A percentile compares a stretch with the other conserved stretches of the same genome.
These are phyloP conservation scores for Geosmithia morbida DNA, from an alignment of 2,329 filamentous ascomycete species.

Conservation along the genomic window DNA sequence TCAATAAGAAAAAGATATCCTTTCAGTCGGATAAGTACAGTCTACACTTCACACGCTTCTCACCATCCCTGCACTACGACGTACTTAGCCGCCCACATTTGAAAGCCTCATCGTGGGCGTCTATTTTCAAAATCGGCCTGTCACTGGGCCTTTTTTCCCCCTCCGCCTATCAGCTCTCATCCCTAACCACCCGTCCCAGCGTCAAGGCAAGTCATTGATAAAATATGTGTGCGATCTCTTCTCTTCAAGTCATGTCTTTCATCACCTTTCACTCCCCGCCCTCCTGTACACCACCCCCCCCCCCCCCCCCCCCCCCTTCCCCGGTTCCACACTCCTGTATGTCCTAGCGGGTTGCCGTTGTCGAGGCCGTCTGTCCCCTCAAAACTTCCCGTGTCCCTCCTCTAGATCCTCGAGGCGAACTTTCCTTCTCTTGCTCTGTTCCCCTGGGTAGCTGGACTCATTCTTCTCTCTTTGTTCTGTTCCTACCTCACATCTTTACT, in stretches of 20 bases:
- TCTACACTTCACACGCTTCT: not conserved
- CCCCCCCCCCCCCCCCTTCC: slow-evolving; percentile 23
- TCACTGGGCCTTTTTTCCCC: slow-evolving; percentile 1
- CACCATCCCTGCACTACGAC: not conserved
- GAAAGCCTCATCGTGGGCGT: slow-evolving; percentile 1
- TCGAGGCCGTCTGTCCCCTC: slow-evolving; percentile 13
- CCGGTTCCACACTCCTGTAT: slow-evolving; percentile 14
- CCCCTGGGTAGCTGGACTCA: slow-evolving; percentile 43
- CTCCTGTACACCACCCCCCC: slow-evolving; percentile 18
- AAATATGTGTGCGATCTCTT: slow-evolving; percentile 6
- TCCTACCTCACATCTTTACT: slow-evolving; percentile 7
- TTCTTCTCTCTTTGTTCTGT: slow-evolving; percentile 18
- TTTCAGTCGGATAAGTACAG: no score
- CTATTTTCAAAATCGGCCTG: not conserved
- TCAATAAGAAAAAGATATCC: no score
- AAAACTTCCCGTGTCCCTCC: slow-evolving; percentile 30
- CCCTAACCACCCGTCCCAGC: slow-evolving; percentile 6
- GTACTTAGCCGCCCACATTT: slow-evolving; percentile 1
- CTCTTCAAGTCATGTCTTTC: not conserved
- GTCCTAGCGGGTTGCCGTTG: slow-evolving; percentile 12
- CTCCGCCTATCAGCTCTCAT: slow-evolving; percentile 13
- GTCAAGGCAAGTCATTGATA: slow-evolving; percentile 7
- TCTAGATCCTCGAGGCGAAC: slow-evolving; percentile 20
- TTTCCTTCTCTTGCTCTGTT: slow-evolving; percentile 14
- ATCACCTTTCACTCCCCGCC: slow-evolving; percentile 16